These are phyloP conservation scores for Candida dubliniensis DNA, from an alignment of 1,139 yeast species.

Conservation along the genomic window DNA sequence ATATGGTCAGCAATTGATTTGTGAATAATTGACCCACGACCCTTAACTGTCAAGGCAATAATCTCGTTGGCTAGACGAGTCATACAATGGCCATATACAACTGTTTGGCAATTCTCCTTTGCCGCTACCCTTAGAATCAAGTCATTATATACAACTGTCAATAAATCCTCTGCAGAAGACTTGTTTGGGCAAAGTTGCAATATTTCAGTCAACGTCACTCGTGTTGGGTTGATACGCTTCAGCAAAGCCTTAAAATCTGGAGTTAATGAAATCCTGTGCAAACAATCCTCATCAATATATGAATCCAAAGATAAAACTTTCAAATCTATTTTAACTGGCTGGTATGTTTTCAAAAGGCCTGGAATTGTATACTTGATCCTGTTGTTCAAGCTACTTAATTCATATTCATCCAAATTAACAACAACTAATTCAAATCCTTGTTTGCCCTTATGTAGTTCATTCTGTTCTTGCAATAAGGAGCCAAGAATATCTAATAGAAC, in stretches of 20 bases:
- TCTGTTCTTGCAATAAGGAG: conserved; percentile 62
- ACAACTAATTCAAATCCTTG: conserved; percentile 67
- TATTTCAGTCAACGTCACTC: conserved; percentile 23
- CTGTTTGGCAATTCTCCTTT: conserved; percentile 48
- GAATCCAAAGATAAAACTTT: conserved; percentile 41
- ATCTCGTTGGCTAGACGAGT: conserved; percentile 80
- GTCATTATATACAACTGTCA: conserved; percentile 48
- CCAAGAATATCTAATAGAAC: conserved; percentile 67
- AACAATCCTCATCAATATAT: conserved; percentile 27
- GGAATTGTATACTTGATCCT: conserved; percentile 20
- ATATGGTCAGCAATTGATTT: conserved; percentile 48
- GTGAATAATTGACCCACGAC: conserved; percentile 76
- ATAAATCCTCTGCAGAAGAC: conserved; percentile 64
- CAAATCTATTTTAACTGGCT: conserved; percentile 28
- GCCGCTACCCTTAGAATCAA: conserved; percentile 51
- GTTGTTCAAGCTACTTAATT: conserved; percentile 18
- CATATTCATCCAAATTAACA: conserved; percentile 49
- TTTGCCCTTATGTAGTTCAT: conserved; percentile 55
- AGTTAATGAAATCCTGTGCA: conserved; percentile 29
- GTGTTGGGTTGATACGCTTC: conserved; percentile 6
- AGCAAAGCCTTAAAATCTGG: conserved; percentile 29
- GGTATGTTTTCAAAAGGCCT: conserved; percentile 21
- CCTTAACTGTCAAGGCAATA: conserved; percentile 80
- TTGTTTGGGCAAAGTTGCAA: conserved; percentile 44
- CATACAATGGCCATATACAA: conserved; percentile 78